Conservation (phyloP, 2,329 filamentous ascomycete species). For the Sporothrix protearum region DNA sequence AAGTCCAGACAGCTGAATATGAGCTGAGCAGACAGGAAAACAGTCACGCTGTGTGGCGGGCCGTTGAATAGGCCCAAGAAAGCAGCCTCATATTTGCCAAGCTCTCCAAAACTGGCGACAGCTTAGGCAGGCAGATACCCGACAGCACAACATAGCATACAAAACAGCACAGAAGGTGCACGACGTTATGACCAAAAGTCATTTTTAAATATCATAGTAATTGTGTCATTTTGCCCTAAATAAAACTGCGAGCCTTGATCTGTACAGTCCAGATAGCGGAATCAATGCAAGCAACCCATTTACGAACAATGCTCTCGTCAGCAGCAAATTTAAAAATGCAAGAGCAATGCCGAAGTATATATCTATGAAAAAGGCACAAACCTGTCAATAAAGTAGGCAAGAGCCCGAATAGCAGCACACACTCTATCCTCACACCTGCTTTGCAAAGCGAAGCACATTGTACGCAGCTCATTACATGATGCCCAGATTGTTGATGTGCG, state of each 20-base stretch:
- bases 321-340: too few relatives aligned
- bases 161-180: background rate
- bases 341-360: too few relatives aligned
- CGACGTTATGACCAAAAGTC: background rate
- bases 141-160: too few relatives aligned
- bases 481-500: background rate
- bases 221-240: background rate
- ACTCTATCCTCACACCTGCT: too few relatives aligned
- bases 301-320: too few relatives aligned
- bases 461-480: background rate
- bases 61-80: background rate
- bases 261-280: too few relatives aligned
- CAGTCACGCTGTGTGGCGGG: background rate
- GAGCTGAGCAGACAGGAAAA: background rate
- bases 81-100: background rate
- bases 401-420: too few relatives aligned
- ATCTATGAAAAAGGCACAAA: too few relatives aligned
- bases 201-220: constrained; percentile 1
- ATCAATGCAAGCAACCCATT: too few relatives aligned
- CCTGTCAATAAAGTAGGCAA: too few relatives aligned
- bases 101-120: background rate
- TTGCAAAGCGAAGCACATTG: too few relatives aligned
- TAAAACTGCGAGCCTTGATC: background rate
- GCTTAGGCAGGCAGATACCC: background rate
- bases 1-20: background rate